phyloP scores from a whole-genome alignment of 1,284 basidiomycete genomes.

The Agaricales sp. region DNA sequence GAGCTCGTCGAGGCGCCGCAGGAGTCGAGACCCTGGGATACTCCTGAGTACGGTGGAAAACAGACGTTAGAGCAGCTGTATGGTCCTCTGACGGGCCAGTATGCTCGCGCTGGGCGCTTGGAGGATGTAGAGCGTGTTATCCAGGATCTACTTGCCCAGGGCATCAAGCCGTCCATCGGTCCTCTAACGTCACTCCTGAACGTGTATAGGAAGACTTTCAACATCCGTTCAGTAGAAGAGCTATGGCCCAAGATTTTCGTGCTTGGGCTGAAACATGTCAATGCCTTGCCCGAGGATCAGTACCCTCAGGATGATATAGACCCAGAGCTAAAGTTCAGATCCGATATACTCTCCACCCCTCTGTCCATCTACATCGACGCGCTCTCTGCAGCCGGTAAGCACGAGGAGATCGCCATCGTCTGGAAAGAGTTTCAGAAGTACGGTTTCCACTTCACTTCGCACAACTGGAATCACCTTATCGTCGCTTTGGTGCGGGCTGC shows the following conservation, averaged over 20 bases:
- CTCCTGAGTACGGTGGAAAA: slow-evolving; percentile 24
- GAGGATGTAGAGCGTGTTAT: slow-evolving; percentile 52
- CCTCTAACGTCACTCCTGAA: slow-evolving; percentile 66
- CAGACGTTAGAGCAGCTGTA: slow-evolving; percentile 46
- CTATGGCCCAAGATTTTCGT: slow-evolving; percentile 68
- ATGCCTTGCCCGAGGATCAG: slow-evolving; percentile 19
- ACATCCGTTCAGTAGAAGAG: slow-evolving; percentile 46
- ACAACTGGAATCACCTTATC: slow-evolving; percentile 89
- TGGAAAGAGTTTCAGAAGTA: slow-evolving; percentile 59
- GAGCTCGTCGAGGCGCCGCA: slow-evolving; percentile 29
- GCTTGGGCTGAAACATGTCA: slow-evolving; percentile 31
- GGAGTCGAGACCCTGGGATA: slow-evolving; percentile 28
- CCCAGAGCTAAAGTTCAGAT: neutral
- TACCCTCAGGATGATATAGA: slow-evolving; percentile 5
- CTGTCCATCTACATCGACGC: slow-evolving; percentile 81
- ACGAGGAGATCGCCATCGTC: slow-evolving; percentile 50
- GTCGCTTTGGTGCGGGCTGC: slow-evolving; percentile 73
- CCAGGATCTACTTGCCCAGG: slow-evolving; percentile 42
- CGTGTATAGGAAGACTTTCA: slow-evolving; percentile 54
- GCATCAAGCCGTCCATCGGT: slow-evolving; percentile 47
- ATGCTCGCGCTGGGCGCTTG: slow-evolving; percentile 35
- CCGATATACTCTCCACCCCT: slow-evolving; percentile 59
- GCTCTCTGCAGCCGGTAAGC: slow-evolving; percentile 55
- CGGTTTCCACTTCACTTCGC: slow-evolving; percentile 82
- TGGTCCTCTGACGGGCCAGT: slow-evolving; percentile 53